A percentile compares a stretch with the other conserved stretches of the same genome.
Conservation (phyloP, 345 rosid genomes). For the Camelina laxa region DNA sequence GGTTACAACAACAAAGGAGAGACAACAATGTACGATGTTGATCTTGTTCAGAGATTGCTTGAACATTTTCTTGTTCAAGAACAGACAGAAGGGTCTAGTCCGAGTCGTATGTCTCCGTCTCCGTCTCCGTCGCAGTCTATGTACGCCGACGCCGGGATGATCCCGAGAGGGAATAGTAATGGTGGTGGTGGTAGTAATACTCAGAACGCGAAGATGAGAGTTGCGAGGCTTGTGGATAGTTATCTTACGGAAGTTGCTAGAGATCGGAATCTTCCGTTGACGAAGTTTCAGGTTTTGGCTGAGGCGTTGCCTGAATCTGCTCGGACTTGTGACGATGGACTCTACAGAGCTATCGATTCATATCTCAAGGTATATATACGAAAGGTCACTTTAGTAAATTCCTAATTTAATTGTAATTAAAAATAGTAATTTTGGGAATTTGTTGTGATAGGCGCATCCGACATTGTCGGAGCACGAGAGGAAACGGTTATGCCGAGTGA, state of each 20-base stretch:
- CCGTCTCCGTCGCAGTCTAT: constrained; percentile 57
- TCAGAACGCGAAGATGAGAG: constrained; percentile 86
- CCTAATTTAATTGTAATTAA: not conserved
- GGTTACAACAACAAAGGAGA: constrained; percentile 62
- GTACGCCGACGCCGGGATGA: constrained; percentile 57
- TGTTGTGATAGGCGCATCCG: constrained; percentile 78
- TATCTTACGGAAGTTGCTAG: constrained; percentile 97
- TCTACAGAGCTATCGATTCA: constrained; percentile 94
- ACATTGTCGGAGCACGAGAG: constrained; percentile 94
- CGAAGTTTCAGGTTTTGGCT: constrained; percentile 92
- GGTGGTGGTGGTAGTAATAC: constrained; percentile 45
- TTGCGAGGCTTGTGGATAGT: constrained; percentile 97
- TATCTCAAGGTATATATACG: constrained; percentile 68
- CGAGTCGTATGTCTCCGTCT: constrained; percentile 61
- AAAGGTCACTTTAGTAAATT: not conserved
- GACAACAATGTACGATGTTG: constrained; percentile 85
- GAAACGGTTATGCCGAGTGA: constrained; percentile 87
- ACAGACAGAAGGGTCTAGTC: constrained; percentile 82
- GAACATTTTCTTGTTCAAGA: constrained; percentile 97
- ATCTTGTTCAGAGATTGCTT: constrained; percentile 87
- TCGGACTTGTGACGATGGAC: constrained; percentile 96
- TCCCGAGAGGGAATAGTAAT: constrained; percentile 56
- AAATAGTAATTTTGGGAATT: too few species aligned
- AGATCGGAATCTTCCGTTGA: constrained; percentile 80
- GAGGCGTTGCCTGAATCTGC: constrained; percentile 98